Base-by-base conservation (phyloP, 176 grass and related monocot species). In the Luzula sylvatica region DNA sequence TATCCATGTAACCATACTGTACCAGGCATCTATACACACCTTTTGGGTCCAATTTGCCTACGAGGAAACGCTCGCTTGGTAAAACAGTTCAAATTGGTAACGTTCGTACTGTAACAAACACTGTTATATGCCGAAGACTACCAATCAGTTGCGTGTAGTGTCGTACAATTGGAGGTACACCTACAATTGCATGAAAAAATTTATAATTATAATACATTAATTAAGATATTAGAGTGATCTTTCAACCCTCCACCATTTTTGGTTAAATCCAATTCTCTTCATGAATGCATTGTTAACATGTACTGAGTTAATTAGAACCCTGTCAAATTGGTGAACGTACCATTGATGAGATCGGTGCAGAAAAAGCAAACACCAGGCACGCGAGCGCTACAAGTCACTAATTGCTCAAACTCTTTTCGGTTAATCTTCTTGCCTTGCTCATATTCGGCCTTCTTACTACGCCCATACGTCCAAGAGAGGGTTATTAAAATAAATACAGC, bases 1-100 rank as follows among this genome's bases (percentile, higher is more conserved):
- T 76, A 58, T 92, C 87, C 81, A 78, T 92, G 62, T 92, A 92
- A 9, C 81, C 87, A 60, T 67, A 93, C 58, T 86, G 87, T 11
- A 86, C 81, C 56, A 92, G 52, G 73, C 81, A 92, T 43, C 87
- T 60, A 16, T 86, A 93, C 65, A 82, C 77, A 64, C 81, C 87
- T 1, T 42, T 35, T 8, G 70, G 70, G 13, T 75, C 87, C 55
- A 93, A 39, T 56, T 77, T 86, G 49, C 79, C 81, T 61, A 92
- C 41, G 54, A 73, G 30, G 24, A 92, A 86, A 7, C 81, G 65
- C 48, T 92, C 87, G 27, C 67, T 57, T 23, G 77, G 87, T 59
- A 93, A 76, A 53, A 93, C 69, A 0, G 70, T 78, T 50, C 26
- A 61, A 23, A 93, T 81, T 0, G 77, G 80, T 47, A 92, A 62